Conservation (phyloP, 2,329 filamentous ascomycete genomes). For the Aspergillus sp. region DNA sequence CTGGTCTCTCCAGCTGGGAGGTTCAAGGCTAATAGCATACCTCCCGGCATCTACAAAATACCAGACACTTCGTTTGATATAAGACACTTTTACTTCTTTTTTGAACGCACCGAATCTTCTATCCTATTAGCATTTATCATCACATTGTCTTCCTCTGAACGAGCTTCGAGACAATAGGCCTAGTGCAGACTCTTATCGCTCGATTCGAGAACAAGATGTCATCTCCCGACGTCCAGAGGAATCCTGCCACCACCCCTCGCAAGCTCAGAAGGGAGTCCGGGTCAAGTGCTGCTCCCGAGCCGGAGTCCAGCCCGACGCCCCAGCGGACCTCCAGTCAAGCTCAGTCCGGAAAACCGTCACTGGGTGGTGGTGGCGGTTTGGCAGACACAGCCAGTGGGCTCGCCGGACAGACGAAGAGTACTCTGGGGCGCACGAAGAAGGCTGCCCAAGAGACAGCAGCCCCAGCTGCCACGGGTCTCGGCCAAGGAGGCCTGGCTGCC, state of each 20-base stretch:
- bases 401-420: conserved; percentile 13
- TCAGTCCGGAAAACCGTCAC: background rate
- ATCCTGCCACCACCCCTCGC: background rate
- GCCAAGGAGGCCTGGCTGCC: conserved; percentile 19
- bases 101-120: background rate
- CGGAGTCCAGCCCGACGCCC: background rate
- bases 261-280: background rate
- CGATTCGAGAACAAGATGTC: background rate
- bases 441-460: conserved; percentile 15
- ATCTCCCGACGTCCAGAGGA: background rate
- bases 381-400: conserved; percentile 12
- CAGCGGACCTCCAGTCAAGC: background rate
- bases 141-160: too few relatives aligned
- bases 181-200: background rate
- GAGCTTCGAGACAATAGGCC: background rate
- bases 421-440: conserved; percentile 7
- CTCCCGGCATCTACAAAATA: background rate
- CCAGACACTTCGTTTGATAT: background rate
- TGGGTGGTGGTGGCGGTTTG: conserved; percentile 1
- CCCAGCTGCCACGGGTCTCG: background rate
- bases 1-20: too few relatives aligned
- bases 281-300: background rate
- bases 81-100: background rate
- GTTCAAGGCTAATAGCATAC: background rate
- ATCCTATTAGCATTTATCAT: background rate